These are phyloP conservation scores for Camellia granthamiana DNA, from an alignment of 148 eudicot species.

Conservation along the genomic window DNA sequence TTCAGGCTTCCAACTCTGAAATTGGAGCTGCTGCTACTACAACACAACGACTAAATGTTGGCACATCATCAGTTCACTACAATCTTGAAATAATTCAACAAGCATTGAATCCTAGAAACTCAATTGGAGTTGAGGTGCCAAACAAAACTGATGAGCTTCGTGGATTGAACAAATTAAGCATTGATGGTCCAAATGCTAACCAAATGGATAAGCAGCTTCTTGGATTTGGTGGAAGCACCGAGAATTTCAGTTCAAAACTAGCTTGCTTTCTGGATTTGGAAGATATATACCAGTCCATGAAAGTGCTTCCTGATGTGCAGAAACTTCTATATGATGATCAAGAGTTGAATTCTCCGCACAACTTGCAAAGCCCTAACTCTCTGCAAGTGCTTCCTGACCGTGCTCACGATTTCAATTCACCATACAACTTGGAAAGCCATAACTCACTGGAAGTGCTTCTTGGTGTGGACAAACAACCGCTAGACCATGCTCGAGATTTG, in stretches of 20 bases:
- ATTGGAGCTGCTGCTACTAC: background rate
- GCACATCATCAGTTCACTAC: background rate
- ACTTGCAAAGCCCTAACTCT: no score
- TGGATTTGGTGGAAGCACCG: background rate
- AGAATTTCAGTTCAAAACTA: background rate
- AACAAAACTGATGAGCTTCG: background rate
- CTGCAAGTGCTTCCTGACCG: no score
- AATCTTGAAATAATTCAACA: background rate
- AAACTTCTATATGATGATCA: no score
- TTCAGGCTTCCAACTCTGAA: background rate
- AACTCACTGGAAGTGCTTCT: no score
- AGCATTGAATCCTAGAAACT: background rate
- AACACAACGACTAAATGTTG: background rate
- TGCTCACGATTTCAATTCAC: no score
- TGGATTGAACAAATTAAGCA: background rate
- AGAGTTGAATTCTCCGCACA: background rate
- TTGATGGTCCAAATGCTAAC: background rate
- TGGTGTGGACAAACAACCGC: no score
- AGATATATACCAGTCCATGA: background rate
- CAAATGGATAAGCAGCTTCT: conserved; percentile 2
- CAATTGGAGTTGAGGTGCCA: background rate
- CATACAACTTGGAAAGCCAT: no score
- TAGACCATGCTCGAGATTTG: no score
- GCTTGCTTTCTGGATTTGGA: background rate
- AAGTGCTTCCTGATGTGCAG: background rate